phyloP scores from a whole-genome alignment of 2,329 filamentous ascomycete species.

The Teratosphaeria viscida region DNA sequence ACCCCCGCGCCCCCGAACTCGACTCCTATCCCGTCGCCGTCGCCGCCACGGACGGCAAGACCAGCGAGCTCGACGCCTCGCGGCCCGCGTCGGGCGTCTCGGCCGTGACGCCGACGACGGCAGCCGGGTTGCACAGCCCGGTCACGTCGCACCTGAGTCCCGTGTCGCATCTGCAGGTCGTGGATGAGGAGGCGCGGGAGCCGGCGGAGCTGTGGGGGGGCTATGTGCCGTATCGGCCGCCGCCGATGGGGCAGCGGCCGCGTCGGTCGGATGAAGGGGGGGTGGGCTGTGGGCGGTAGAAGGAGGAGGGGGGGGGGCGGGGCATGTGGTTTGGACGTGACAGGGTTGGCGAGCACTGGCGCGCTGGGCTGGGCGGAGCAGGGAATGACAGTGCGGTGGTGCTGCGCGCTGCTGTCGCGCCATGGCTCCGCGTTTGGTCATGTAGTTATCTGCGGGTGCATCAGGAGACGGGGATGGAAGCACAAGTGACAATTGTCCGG shows the following conservation, averaged over 20 bases:
- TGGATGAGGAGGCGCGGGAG: slow-evolving; percentile 4
- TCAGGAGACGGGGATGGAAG: not conserved
- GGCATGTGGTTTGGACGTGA: not conserved
- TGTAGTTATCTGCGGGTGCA: not conserved
- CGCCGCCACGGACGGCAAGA: slow-evolving; percentile 1
- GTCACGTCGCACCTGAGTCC: not conserved
- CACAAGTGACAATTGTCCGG: not conserved
- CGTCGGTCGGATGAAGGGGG: not conserved
- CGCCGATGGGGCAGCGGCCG: not conserved
- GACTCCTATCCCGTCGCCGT: slow-evolving; percentile 9
- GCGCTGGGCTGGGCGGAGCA: not conserved
- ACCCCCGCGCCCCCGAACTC: slow-evolving; percentile 10
- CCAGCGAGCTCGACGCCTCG: slow-evolving; percentile 8
- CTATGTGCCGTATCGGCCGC: slow-evolving; percentile 9
- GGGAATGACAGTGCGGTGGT: too few relatives aligned
- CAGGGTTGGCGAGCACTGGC: not conserved
- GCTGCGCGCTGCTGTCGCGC: too few relatives aligned
- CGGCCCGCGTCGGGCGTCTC: not conserved
- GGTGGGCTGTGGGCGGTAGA: not conserved
- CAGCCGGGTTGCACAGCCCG: not conserved
- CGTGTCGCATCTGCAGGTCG: not conserved
- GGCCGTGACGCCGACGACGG: not conserved
- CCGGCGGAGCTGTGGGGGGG: slow-evolving; percentile 10
- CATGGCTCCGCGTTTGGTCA: too few relatives aligned
- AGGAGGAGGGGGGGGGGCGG: not conserved